A percentile compares a stretch with the other conserved stretches of the same genome.
Evolutionary conservation across 768 basidiomycete genomes (phyloP).

Genomic region (Dioszegia aurantiaca): DNA sequence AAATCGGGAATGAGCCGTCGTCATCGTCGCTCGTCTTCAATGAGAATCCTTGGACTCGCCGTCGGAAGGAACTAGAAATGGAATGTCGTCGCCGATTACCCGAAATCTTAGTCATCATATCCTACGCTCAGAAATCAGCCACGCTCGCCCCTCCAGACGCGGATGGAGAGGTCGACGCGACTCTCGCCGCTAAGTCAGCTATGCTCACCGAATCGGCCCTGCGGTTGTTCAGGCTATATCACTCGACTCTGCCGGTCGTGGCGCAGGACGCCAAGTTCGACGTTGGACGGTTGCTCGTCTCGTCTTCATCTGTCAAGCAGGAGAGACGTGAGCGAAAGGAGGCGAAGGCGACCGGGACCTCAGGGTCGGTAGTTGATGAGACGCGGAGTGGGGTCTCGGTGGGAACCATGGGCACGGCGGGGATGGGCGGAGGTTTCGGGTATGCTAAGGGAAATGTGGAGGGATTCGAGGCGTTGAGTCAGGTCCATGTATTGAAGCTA

Average conservation of each 20-base stretch:
- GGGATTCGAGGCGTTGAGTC: conserved; percentile 62
- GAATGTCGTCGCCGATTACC: conserved; percentile 75
- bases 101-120: conserved; percentile 80
- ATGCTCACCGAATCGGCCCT: conserved; percentile 77
- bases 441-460: conserved; percentile 50
- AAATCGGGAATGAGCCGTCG: conserved; percentile 64
- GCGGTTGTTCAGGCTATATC: conserved; percentile 79
- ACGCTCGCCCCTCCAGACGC: conserved; percentile 51
- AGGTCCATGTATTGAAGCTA: conserved; percentile 73
- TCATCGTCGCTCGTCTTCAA: conserved; percentile 34
- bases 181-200: conserved; percentile 34
- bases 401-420: conserved; percentile 44
- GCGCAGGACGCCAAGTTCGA: conserved; percentile 81
- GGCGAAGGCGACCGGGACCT: conserved; percentile 42
- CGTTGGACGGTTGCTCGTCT: conserved; percentile 69
- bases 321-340: conserved; percentile 48
- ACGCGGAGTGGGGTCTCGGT: conserved; percentile 43
- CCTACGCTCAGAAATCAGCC: conserved; percentile 66
- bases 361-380: conserved; percentile 45
- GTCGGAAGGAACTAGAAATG: conserved; percentile 67
- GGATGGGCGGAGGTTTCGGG: conserved; percentile 53
- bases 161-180: conserved; percentile 53
- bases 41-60: conserved; percentile 67
- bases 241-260: conserved; percentile 67
- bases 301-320: conserved; percentile 54